Base-by-base conservation (phyloP, 768 basidiomycete genomes). In the Fomitopsis serialis region DNA sequence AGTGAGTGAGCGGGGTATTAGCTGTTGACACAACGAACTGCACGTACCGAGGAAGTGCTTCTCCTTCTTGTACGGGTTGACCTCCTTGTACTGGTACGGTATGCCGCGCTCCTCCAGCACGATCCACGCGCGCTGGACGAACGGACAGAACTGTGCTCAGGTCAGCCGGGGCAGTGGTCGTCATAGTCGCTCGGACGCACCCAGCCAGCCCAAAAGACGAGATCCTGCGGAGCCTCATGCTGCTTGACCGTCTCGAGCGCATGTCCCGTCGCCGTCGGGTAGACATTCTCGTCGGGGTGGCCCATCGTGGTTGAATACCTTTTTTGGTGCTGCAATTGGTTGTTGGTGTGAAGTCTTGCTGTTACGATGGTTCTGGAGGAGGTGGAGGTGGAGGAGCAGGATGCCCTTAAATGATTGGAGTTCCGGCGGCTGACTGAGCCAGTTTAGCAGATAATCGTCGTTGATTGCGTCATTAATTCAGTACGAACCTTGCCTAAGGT, bases 51-150 rank as follows among this genome's bases (percentile, higher is more conserved):
- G 69, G 61, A 81, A 81, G 40, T 78, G 73, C 15, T 73, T 67
- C 60, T 80, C 81, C 59, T 86, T 87, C 68, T 82, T 83, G 72
- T 87, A 87, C 2, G 84, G 83, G 65, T 85, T 84, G 21, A 81
- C 75, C 62, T 86, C 82, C 54, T 77, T 76, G 63, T 84, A 85
- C 56, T 84, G 82, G 60, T 87, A 88, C 1, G 80, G 79, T 25
- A 87, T 79, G 0, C 77, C 77, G 50, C 74, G 78, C 62, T 87
- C 85, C 61, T 89, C 84, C 3, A 88, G 71, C 0, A 78, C 67
- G 48, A 87, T 81, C 87, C 86, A 88, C 12, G 72, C 70, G 10
- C 85, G 73, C 63, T 82, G 81, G 21, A 78, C 79, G 48, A 70
- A 83, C 0, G 81, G 82, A 57, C 81, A 83, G 64, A 84, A 84